A percentile compares a stretch with the other conserved stretches of the same genome.
phyloP scores from a whole-genome alignment of 805 yeast species.

The Yamadazyma philogaea region DNA sequence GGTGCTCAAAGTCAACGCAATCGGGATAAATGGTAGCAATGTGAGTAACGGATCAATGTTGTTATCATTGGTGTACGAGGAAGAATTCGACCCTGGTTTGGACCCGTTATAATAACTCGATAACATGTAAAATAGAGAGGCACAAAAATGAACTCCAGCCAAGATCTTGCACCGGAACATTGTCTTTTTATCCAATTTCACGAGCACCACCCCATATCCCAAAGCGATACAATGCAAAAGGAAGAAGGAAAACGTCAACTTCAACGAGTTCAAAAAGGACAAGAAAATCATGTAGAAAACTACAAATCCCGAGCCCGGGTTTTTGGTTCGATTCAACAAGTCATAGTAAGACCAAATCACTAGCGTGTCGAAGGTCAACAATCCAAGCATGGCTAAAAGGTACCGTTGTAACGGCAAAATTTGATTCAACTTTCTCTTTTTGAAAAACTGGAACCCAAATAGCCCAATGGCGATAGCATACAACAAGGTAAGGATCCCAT shows the following conservation, averaged over 20 bases:
- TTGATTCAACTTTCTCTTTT: slow-evolving; percentile 71
- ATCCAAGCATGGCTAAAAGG: slow-evolving; percentile 78
- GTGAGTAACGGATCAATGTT: slow-evolving; percentile 45
- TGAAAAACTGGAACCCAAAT: slow-evolving; percentile 81
- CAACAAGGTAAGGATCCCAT: slow-evolving; percentile 78
- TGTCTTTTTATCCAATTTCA: slow-evolving; percentile 68
- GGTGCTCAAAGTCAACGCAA: slow-evolving; percentile 61
- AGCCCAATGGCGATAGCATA: slow-evolving; percentile 80
- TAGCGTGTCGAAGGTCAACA: slow-evolving; percentile 79
- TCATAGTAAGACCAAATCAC: slow-evolving; percentile 92
- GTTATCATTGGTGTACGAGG: slow-evolving; percentile 45
- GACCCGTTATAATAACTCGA: slow-evolving; percentile 32
- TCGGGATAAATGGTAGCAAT: slow-evolving; percentile 65
- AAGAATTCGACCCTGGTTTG: slow-evolving; percentile 20
- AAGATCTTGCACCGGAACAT: slow-evolving; percentile 60
- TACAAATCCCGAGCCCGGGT: slow-evolving; percentile 55
- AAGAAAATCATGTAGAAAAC: slow-evolving; percentile 69
- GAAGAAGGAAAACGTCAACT: slow-evolving; percentile 85
- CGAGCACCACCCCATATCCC: slow-evolving; percentile 93
- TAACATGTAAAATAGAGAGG: slow-evolving; percentile 34
- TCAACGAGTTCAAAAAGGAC: slow-evolving; percentile 73
- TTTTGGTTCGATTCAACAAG: slow-evolving; percentile 58
- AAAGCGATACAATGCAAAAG: slow-evolving; percentile 77
- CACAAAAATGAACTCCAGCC: slow-evolving; percentile 37
- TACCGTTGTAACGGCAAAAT: slow-evolving; percentile 87